Evolutionary conservation across 768 basidiomycete species (phyloP).

Genomic region (Tremella fuciformis): DNA sequence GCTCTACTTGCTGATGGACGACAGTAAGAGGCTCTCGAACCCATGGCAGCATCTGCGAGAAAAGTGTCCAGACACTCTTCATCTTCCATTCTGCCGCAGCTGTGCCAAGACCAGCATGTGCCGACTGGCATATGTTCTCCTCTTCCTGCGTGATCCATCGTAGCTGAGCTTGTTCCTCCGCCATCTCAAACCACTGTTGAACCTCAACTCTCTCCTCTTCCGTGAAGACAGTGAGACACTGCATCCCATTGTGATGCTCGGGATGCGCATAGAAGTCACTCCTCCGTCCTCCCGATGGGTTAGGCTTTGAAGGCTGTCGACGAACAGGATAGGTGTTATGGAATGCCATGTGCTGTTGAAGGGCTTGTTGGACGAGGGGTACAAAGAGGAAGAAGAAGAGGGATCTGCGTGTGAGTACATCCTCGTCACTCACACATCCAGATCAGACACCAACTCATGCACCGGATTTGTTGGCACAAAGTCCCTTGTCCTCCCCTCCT

Average conservation of each 20-base stretch:
- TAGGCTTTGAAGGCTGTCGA: background rate
- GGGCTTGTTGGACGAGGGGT: conserved; percentile 4
- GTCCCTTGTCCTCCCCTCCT: background rate
- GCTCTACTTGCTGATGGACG: background rate
- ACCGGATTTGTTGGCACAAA: background rate
- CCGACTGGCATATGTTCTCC: background rate
- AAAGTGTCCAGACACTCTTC: background rate
- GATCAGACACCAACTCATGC: background rate
- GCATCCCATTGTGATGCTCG: background rate
- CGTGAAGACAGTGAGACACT: background rate
- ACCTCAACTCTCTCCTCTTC: background rate
- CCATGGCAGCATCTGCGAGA: background rate
- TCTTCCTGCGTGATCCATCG: background rate
- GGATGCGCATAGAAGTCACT: background rate
- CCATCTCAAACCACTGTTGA: background rate
- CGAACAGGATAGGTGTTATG: conserved; percentile 5
- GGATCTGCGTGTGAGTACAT: background rate
- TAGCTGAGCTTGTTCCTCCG: background rate
- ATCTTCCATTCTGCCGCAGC: background rate
- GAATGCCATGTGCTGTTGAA: background rate
- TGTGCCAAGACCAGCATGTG: background rate
- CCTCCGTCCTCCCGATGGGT: background rate
- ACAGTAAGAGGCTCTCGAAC: background rate
- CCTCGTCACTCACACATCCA: background rate
- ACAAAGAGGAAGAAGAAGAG: conserved; percentile 10